phyloP scores from a whole-genome alignment of 2,329 filamentous ascomycete genomes.

The Trichoderma lentiforme region DNA sequence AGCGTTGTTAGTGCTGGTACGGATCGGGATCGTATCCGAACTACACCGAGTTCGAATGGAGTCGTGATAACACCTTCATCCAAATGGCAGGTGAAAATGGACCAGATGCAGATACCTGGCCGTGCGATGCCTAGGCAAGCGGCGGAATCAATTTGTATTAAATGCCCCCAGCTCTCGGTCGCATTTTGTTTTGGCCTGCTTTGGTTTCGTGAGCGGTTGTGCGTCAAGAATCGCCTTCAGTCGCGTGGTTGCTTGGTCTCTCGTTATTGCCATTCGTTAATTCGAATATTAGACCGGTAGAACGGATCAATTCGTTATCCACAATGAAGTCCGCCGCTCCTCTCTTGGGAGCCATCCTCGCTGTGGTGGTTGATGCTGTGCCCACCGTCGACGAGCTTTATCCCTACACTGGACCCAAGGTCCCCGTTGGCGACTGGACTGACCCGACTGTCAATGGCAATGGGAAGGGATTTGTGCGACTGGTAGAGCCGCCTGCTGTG shows the following conservation, averaged over 20 bases:
- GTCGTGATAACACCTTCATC: background rate
- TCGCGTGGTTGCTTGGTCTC: background rate
- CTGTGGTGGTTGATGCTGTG: background rate
- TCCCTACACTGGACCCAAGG: background rate
- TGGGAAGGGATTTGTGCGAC: background rate
- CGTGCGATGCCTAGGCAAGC: background rate
- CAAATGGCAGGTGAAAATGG: background rate
- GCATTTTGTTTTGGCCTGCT: background rate
- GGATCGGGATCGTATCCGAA: background rate
- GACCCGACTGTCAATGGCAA: conserved; percentile 6
- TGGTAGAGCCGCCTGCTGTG: conserved; percentile 5
- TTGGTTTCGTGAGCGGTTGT: background rate
- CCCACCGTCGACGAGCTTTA: conserved; percentile 3
- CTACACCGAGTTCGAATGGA: background rate
- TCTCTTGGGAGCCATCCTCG: background rate
- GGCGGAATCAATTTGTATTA: background rate
- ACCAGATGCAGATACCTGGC: background rate
- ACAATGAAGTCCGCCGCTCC: background rate
- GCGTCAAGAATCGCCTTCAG: background rate
- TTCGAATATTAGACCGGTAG: background rate
- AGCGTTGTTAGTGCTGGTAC: background rate
- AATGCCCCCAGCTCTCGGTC: background rate
- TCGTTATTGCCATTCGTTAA: background rate
- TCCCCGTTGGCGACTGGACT: background rate
- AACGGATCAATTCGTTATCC: background rate